Evolutionary conservation across 352 stramenopile species (phyloP).

Genomic region (Blastocystis sp.): DNA sequence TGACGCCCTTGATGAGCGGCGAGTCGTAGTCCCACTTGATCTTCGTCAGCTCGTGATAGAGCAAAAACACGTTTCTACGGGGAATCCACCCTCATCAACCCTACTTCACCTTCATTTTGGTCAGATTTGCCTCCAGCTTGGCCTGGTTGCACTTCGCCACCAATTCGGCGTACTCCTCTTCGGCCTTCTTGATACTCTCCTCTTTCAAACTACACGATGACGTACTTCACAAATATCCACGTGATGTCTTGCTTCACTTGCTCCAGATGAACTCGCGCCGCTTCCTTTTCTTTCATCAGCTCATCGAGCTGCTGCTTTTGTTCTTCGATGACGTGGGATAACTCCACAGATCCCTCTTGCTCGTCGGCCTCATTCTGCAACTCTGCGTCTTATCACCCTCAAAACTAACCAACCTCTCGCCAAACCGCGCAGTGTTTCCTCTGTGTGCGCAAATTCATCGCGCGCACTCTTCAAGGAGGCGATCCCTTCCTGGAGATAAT

Average conservation of each 20-base stretch:
- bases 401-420: background rate
- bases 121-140: conserved; percentile 17
- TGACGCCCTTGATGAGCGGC: conserved; percentile 1
- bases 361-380: conserved; percentile 16
- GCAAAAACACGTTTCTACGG: conserved; percentile 28
- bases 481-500: conserved; percentile 23
- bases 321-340: conserved; percentile 24
- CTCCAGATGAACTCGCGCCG: background rate
- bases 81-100: background rate
- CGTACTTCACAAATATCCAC: background rate
- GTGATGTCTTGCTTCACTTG: background rate
- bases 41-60: conserved; percentile 46
- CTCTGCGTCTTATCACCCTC: background rate
- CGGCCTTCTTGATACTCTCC: background rate
- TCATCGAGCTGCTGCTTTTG: conserved; percentile 17
- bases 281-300: conserved; percentile 30
- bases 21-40: conserved; percentile 49
- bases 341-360: background rate
- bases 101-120: conserved; percentile 43
- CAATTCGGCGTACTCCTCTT: conserved; percentile 15
- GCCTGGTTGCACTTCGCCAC: conserved; percentile 1
- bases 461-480: background rate
- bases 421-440: conserved; percentile 23
- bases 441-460: background rate
- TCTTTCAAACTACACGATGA: conserved; percentile 4